These are phyloP conservation scores for Fusarium sp. DNA, from an alignment of 2,329 filamentous ascomycete species.

Conservation along the genomic window DNA sequence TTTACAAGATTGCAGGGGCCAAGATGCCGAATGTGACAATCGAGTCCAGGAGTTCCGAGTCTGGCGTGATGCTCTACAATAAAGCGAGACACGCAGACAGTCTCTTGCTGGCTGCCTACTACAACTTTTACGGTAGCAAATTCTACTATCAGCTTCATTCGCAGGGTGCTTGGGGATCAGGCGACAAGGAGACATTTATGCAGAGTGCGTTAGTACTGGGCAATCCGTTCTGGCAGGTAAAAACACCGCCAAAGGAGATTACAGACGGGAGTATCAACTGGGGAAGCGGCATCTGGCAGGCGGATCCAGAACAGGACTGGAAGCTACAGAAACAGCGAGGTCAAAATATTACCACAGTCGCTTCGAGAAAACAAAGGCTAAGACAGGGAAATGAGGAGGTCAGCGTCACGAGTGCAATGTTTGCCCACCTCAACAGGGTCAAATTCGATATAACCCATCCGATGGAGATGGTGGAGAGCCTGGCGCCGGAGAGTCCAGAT, in stretches of 20 bases:
- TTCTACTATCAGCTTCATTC: constrained; percentile 48
- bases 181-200: constrained; percentile 46
- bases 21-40: constrained; percentile 35
- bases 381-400: not conserved
- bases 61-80: constrained; percentile 42
- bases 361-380: not conserved
- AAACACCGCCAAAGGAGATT: constrained; percentile 22
- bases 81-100: constrained; percentile 43
- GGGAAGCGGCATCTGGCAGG: constrained; percentile 47
- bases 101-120: constrained; percentile 41
- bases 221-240: constrained; percentile 42
- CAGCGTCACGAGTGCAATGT: constrained; percentile 38
- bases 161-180: constrained; percentile 46
- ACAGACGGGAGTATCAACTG: constrained; percentile 35
- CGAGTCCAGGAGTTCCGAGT: constrained; percentile 40
- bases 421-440: constrained; percentile 45
- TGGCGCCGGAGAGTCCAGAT: constrained; percentile 24
- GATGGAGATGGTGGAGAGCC: constrained; percentile 9
- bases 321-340: not conserved
- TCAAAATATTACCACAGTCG: not conserved
- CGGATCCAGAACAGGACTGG: constrained; percentile 45
- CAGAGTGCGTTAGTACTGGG: constrained; percentile 40
- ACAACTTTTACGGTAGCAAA: constrained; percentile 43
- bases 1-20: constrained; percentile 40
- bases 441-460: constrained; percentile 42